These are phyloP conservation scores for Entomophthora muscae DNA, from an alignment of 371 early-diverging fungal genomes.

Conservation along the genomic window DNA sequence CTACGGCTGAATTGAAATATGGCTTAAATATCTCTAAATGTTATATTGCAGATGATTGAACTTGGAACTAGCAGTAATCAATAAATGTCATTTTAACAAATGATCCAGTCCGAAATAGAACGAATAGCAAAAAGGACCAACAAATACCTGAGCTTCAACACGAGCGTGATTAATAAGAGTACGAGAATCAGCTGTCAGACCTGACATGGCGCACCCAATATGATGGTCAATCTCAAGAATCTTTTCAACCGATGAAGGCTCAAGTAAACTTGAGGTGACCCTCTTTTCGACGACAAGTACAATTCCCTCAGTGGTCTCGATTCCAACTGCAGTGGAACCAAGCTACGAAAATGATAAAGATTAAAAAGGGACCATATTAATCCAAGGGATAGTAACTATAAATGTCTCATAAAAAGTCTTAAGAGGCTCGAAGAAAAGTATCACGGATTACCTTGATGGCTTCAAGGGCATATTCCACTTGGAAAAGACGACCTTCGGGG, in stretches of 20 bases:
- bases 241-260: constrained; percentile 89
- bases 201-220: constrained; percentile 92
- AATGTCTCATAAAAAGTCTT: no score
- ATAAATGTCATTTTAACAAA: no score
- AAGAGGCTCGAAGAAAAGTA: constrained; percentile 3
- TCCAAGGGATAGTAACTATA: no score
- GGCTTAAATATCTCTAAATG: no score
- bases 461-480: constrained; percentile 93
- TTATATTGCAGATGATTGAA: no score
- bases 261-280: constrained; percentile 79
- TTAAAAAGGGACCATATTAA: no score
- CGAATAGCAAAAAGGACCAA: neutral
- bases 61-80: no score
- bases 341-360: constrained; percentile 28
- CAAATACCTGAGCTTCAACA: constrained; percentile 74
- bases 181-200: constrained; percentile 90
- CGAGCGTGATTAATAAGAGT: constrained; percentile 96
- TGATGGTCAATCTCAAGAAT: constrained; percentile 89
- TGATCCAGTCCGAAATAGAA: neutral
- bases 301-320: constrained; percentile 85
- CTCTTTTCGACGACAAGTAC: constrained; percentile 94
- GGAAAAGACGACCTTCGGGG: constrained; percentile 97
- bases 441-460: constrained; percentile 75
- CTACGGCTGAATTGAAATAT: no score
- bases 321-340: constrained; percentile 93